Conservation (phyloP, 1,139 yeast genomes). For the Lodderomyces elongisporus region DNA sequence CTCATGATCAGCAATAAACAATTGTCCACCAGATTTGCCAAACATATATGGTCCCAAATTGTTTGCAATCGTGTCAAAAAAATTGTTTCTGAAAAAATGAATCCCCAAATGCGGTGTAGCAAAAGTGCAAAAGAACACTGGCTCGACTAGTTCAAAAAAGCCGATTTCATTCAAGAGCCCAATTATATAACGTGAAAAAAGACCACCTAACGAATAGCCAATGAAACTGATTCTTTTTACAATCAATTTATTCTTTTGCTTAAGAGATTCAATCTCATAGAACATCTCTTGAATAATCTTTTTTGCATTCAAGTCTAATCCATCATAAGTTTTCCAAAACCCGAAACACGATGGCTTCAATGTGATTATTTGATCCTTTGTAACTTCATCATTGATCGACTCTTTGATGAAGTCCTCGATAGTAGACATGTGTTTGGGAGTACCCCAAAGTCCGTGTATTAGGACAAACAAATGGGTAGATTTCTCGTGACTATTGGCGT, state of each 20-base stretch:
- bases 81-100: slow-evolving; percentile 38
- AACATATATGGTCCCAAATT: slow-evolving; percentile 56
- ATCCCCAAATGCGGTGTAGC: slow-evolving; percentile 92
- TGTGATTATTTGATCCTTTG: slow-evolving; percentile 42
- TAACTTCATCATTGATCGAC: slow-evolving; percentile 22
- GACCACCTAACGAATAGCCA: slow-evolving; percentile 44
- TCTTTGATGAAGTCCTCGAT: slow-evolving; percentile 50
- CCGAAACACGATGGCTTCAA: slow-evolving; percentile 69
- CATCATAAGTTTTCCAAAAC: slow-evolving; percentile 79
- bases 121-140: slow-evolving; percentile 68
- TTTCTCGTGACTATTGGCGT: too few relatives aligned
- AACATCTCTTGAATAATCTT: slow-evolving; percentile 62
- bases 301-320: slow-evolving; percentile 66
- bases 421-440: slow-evolving; percentile 65
- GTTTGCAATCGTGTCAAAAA: slow-evolving; percentile 48
- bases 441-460: slow-evolving; percentile 90
- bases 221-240: slow-evolving; percentile 39
- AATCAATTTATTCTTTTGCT: slow-evolving; percentile 29
- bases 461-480: slow-evolving; percentile 65
- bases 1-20: slow-evolving; percentile 51
- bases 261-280: slow-evolving; percentile 48
- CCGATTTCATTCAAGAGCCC: slow-evolving; percentile 57
- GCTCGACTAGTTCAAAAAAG: slow-evolving; percentile 56
- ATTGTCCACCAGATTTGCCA: slow-evolving; percentile 71
- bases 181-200: slow-evolving; percentile 55